Conservation (phyloP, 805 yeast species). For the Priceomyces fermenticarens region DNA sequence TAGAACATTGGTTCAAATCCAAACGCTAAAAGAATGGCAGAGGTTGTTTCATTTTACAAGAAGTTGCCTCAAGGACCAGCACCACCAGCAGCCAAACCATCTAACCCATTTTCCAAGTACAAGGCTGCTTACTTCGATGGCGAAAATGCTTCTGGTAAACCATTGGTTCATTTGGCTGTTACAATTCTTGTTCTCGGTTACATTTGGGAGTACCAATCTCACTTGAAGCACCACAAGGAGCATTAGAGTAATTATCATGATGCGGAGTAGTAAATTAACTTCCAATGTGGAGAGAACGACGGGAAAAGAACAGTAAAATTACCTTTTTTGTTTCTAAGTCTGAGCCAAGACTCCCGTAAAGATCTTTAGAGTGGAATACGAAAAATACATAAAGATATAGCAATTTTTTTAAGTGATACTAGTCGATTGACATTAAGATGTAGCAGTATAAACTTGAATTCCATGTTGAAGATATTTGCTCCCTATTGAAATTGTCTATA, state of each 20-base stretch:
- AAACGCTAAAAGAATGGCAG: slow-evolving; percentile 93
- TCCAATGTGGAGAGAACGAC: no score
- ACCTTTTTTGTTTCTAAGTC: no score
- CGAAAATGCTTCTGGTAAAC: slow-evolving; percentile 79
- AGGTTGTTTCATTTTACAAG: slow-evolving; percentile 93
- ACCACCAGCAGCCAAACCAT: slow-evolving; percentile 63
- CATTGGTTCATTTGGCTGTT: slow-evolving; percentile 72
- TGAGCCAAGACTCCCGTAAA: no score
- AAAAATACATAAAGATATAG: no score
- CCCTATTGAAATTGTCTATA: no score
- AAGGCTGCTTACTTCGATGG: slow-evolving; percentile 83
- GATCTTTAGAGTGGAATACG: no score
- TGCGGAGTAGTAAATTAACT: no score
- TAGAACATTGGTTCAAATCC: slow-evolving; percentile 93
- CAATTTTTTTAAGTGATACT: no score
- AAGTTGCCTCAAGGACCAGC: slow-evolving; percentile 93
- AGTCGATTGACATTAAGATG: no score
- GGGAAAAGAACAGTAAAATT: no score
- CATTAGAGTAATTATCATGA: slow-evolving; percentile 5
- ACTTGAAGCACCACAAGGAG: slow-evolving; percentile 49
- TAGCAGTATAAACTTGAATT: no score
- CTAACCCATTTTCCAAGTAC: slow-evolving; percentile 71
- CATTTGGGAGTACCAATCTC: slow-evolving; percentile 91
- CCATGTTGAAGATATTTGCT: no score
- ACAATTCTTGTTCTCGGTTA: slow-evolving; percentile 75